Base-by-base conservation (phyloP, 495 filamentous ascomycete species). In the Aspergillus nidulans region DNA sequence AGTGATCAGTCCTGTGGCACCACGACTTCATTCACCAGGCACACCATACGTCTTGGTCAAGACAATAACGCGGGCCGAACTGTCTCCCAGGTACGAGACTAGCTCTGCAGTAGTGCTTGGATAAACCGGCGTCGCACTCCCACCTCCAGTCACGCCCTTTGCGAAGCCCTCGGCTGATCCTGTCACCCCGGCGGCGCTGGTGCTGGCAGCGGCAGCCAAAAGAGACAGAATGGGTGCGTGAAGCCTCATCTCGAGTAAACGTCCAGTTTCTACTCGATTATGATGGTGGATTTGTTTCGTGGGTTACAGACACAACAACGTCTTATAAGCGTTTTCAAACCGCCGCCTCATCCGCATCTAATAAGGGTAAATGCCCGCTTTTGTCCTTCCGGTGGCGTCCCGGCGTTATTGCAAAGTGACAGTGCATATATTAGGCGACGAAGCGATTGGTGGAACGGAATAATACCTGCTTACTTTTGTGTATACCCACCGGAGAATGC, bases 111-210 rank as follows among this genome's bases (percentile, higher is more conserved):
- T 71, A 50, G 64, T 64, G 39, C 40, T 49, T 13, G 71, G 71
- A 49, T 74, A 74, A 44, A 74, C 71, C 19, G 71, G 56, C 30
- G 61, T 59, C 26, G 71, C 71, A 55, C 43, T 56, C 42, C 71
- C 71, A 64, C 71, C 71, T 46, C 71, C 71, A 23, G 73, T 76
- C 9, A 69, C 66, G 42, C 69, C 71, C 50, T 68, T 60, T 23
- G 71, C 71, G 53, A 74, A 74, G 56, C 71, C 71, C 61, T 74
- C 71, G 39, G 71, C 71, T 28, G 69, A 46, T 26, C 71, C 71
- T 44, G 65, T 55, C 42, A 69, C 50, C 15, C 57, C 61, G 48
- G 55, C 49, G 4, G 58, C 61, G 39, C 55, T 56, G 49, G 54
- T 52, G 55, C 30, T 42, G 28, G 60, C 43, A 2, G 52, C 55